Base-by-base conservation (phyloP, 768 basidiomycete species). In the Rhizopogon sp. region DNA sequence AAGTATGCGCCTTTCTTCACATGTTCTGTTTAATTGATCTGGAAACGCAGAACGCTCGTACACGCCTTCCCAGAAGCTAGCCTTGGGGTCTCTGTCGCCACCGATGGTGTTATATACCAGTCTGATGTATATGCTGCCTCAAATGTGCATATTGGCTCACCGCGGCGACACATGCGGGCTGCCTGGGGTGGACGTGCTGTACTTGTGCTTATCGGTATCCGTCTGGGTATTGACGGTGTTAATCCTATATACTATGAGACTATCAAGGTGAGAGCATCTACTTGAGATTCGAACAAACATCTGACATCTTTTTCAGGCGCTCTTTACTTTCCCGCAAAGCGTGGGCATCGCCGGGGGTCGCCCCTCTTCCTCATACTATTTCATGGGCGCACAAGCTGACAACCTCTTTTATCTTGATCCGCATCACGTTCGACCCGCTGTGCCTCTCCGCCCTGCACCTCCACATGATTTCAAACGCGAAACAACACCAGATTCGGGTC, bases 281-380 rank as follows among this genome's bases (percentile, higher is more conserved):
- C 39, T 35, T 44, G 39, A 52, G 33, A 43, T 33, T 11, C 28
- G 40, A 16, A 3, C 39, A 47, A 42, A 17, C 40, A 25, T 45
- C 55, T 20, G 14, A 54, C n/a, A 28, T 43, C 5, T 47, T 22
- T 56, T 6, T 6, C 61, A 96, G 93, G 76, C 81, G 25, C 69
- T 98, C 33, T 98, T 94, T 67, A 90, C 89, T 0, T 93, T 94
- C 70, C 95, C 95, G 0, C 96, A 98, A 72, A 92, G 88, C 2
- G 89, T 97, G 39, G 97, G 96, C 40, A 98, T 99, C 52, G 94
- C 96, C 0, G 96, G 97, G 39, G 96, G 96, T 2, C 81, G 97
- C 20, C 97, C 96, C 0, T 90, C 90, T n/a, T 94, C 92, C 0
- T 97, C 94, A 0, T 98, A 97, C 70, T 99, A 98, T 70, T 99